These are phyloP conservation scores for Avena insularis DNA, from an alignment of 176 grass and related monocot species.

Conservation along the genomic window DNA sequence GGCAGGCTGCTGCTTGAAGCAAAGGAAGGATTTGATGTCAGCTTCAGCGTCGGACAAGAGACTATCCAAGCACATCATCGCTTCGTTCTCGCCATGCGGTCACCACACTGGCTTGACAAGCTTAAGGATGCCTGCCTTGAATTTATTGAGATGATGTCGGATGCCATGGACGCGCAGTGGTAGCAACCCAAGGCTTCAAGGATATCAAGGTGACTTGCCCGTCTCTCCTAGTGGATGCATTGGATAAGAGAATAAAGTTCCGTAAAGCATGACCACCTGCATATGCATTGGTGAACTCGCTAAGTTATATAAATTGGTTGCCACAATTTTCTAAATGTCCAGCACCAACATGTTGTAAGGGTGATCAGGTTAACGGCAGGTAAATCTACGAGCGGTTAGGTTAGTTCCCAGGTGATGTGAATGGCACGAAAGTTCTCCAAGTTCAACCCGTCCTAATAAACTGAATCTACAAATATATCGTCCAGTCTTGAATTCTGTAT, in stretches of 20 bases:
- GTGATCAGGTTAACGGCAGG: background rate
- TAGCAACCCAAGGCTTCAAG: background rate
- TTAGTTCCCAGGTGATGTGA: background rate
- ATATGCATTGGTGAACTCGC: background rate
- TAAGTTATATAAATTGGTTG: background rate
- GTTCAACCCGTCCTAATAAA: too few species aligned
- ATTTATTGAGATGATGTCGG: background rate
- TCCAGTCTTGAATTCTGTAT: too few species aligned
- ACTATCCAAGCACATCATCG: background rate
- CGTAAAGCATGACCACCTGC: background rate
- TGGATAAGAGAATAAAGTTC: background rate
- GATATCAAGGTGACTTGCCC: conserved; percentile 7
- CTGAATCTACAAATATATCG: too few species aligned
- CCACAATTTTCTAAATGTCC: background rate
- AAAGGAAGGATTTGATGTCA: too few species aligned
- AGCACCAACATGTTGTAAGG: background rate
- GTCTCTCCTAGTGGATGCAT: background rate
- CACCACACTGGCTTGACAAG: background rate
- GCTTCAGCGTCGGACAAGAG: background rate
- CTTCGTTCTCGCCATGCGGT: background rate
- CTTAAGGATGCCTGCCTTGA: background rate
- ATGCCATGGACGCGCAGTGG: background rate
- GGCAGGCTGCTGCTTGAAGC: too few species aligned
- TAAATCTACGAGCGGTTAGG: background rate
- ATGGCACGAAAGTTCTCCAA: too few species aligned